Evolutionary conservation across 345 rosid species (phyloP).

Genomic region (Corymbia maculata): DNA sequence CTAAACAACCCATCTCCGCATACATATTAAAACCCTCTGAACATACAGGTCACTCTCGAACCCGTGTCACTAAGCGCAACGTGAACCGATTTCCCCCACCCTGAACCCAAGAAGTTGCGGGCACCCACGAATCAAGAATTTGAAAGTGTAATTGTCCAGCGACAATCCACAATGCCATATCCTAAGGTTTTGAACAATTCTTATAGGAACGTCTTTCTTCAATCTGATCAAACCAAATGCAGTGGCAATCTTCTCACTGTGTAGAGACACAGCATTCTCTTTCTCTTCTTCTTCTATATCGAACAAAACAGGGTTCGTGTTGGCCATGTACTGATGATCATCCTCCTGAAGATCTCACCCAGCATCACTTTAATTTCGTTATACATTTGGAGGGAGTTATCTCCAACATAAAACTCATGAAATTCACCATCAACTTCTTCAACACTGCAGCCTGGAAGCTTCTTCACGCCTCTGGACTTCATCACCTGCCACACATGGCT

Average conservation of each 20-base stretch:
- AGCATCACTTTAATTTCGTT: slow-evolving; percentile 27
- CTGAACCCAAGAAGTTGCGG: no score
- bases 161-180: background rate
- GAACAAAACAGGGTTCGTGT: slow-evolving; percentile 46
- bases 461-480: slow-evolving; percentile 44
- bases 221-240: slow-evolving; percentile 56
- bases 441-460: slow-evolving; percentile 53
- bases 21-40: no score
- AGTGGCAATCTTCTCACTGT: slow-evolving; percentile 60
- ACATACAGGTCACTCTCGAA: no score
- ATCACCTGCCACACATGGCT: slow-evolving; percentile 25
- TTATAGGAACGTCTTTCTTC: slow-evolving; percentile 36
- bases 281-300: slow-evolving; percentile 74
- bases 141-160: no score
- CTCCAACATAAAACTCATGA: slow-evolving; percentile 45
- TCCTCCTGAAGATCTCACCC: slow-evolving; percentile 28
- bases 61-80: no score
- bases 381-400: slow-evolving; percentile 40
- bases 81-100: no score
- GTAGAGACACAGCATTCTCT: slow-evolving; percentile 50
- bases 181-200: slow-evolving; percentile 69
- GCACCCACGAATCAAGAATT: no score
- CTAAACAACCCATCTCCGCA: no score
- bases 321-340: slow-evolving; percentile 46
- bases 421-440: slow-evolving; percentile 46